A percentile compares a stretch with the other conserved stretches of the same genome.
These are phyloP conservation scores for Pseudocercospora crystallina DNA, from an alignment of 2,329 filamentous ascomycete genomes.

Conservation along the genomic window DNA sequence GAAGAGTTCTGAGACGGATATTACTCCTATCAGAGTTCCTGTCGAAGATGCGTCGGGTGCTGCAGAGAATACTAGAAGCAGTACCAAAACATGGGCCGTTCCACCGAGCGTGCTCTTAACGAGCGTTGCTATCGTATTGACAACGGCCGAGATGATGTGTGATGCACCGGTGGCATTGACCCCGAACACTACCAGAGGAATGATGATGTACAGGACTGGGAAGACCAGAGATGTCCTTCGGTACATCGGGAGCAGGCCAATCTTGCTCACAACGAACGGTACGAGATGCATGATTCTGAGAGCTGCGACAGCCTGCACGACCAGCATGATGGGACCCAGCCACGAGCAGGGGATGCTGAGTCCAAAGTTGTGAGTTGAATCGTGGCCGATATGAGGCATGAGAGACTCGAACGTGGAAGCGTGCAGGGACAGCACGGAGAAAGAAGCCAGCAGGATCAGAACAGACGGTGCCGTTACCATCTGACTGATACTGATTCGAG, in stretches of 20 bases:
- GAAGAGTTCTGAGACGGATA: constrained; percentile 48
- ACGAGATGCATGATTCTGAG: constrained; percentile 40
- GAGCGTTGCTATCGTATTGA: constrained; percentile 43
- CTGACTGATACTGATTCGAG: constrained; percentile 46
- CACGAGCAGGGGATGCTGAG: constrained; percentile 49
- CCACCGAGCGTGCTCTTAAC: constrained; percentile 45
- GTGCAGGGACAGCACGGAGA: constrained; percentile 57
- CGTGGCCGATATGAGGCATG: constrained; percentile 50
- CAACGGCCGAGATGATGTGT: constrained; percentile 36
- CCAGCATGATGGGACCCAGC: constrained; percentile 44
- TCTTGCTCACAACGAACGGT: constrained; percentile 38
- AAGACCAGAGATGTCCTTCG: constrained; percentile 42
- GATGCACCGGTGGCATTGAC: constrained; percentile 33
- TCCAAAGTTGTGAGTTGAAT: constrained; percentile 44
- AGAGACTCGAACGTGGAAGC: constrained; percentile 54
- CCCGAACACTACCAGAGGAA: constrained; percentile 40
- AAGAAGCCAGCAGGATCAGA: constrained; percentile 48
- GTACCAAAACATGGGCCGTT: constrained; percentile 44
- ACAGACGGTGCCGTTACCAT: constrained; percentile 49
- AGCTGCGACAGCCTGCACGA: constrained; percentile 43
- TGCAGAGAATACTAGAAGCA: constrained; percentile 49
- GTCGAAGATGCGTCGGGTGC: constrained; percentile 49
- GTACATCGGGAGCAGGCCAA: constrained; percentile 46
- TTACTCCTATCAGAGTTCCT: constrained; percentile 49
- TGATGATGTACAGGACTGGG: constrained; percentile 41